phyloP scores from a whole-genome alignment of 768 basidiomycete genomes.

The Kwoniella shandongensis region DNA sequence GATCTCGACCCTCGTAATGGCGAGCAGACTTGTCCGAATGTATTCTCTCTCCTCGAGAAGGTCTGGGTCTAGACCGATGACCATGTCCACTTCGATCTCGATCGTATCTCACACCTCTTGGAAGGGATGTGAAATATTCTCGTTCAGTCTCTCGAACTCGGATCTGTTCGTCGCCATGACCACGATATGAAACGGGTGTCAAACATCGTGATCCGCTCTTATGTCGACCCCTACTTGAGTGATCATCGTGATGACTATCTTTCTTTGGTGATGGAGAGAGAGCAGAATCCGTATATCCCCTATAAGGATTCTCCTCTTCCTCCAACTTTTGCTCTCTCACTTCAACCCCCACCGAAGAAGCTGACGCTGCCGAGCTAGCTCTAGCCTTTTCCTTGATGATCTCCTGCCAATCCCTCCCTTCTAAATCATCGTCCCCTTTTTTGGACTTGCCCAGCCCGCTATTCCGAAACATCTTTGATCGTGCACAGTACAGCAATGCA shows the following conservation, averaged over 20 bases:
- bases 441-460: background rate
- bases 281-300: background rate
- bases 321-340: conserved; percentile 8
- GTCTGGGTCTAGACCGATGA: no score
- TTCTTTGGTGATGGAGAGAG: no score
- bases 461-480: conserved; percentile 12
- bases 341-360: conserved; percentile 6
- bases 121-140: no score
- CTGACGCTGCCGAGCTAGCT: background rate
- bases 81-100: no score
- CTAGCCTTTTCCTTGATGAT: conserved; percentile 15
- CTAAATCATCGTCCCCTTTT: background rate
- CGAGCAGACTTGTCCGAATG: no score
- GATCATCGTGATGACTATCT: background rate
- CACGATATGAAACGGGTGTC: no score
- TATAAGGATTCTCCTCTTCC: background rate
- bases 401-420: conserved; percentile 12
- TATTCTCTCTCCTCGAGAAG: no score
- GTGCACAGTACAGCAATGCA: conserved; percentile 23
- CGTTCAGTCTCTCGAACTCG: no score
- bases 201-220: no score
- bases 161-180: no score
- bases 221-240: background rate
- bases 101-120: no score
- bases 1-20: no score